Evolutionary conservation across 108 stramenopile genomes (phyloP), one percentile per base, ranked within the genome.

Genomic region (Nitzschia palea): DNA sequence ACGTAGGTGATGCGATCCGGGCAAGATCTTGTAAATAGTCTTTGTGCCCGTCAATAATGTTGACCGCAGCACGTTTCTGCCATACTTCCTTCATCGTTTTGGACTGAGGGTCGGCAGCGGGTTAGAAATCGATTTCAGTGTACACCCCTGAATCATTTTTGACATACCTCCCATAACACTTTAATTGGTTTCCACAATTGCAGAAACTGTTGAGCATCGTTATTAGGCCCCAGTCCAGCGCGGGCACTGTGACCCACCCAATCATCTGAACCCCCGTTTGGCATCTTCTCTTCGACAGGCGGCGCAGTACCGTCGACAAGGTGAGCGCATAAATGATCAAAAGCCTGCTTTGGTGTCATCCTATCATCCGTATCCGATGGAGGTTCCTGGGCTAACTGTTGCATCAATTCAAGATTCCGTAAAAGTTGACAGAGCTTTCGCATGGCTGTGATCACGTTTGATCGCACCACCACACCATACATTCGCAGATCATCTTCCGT

Each of bases 41-140:
- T 69, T 87, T 90, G 80, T 92, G 90, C 18, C 90, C 80, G 61
- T 97, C 96, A 65, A 93, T 91, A 34, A 93, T 71, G 61, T 92
- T 91, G 50, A 88, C 84, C 18, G 67, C 62, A 9, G 90, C 77
- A 62, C 93, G 80, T 69, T 88, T 91, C 35, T 71, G 65, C 93
- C 93, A 94, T 10, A 87, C 83, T 62, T 84, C 83, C 61, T 77
- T 79, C 81, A 87, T 82, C 20, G 80, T 74, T 42, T 75, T 57
- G 4, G 83, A 87, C 86, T 87, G 35, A 4, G n/a, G n/a, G n/a
- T n/a, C n/a, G n/a, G n/a, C n/a, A n/a, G n/a, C n/a, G n/a, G n/a
- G n/a, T n/a, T 30, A 45, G 20, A 32, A 12, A n/a, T 42, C 12
- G 14, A 42, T 42, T 42, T 14, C 8, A 42, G 40, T 12, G 40